Evolutionary conservation across 2,329 filamentous ascomycete species (phyloP).

Genomic region (Hypomyces perniciosus): DNA sequence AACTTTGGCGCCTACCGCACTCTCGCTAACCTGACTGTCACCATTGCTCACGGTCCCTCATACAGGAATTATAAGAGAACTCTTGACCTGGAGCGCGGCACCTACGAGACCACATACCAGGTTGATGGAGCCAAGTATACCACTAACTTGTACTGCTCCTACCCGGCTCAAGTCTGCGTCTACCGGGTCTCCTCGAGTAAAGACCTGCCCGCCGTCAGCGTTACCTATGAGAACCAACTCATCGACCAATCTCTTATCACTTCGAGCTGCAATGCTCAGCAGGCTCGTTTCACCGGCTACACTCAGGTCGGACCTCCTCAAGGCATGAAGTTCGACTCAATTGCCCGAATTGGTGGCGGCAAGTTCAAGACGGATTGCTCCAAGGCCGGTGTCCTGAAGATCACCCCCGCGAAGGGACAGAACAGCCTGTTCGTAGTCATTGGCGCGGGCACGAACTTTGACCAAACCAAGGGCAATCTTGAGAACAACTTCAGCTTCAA

Average conservation of each 20-base stretch:
- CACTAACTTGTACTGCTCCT: slow-evolving; percentile 36
- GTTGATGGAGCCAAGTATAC: slow-evolving; percentile 12
- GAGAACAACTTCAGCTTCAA: slow-evolving; percentile 40
- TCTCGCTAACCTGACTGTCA: slow-evolving; percentile 14
- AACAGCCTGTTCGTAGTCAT: slow-evolving; percentile 24
- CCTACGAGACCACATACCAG: slow-evolving; percentile 6
- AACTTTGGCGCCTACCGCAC: slow-evolving; percentile 11
- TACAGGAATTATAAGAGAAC: slow-evolving; percentile 11
- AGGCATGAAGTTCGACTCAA: too few species aligned
- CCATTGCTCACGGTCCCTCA: background rate
- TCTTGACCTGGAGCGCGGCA: slow-evolving; percentile 12
- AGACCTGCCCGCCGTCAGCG: too few species aligned
- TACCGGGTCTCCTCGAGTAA: slow-evolving; percentile 12
- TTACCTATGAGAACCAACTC: too few species aligned
- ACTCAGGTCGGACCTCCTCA: too few species aligned
- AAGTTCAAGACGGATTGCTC: too few species aligned
- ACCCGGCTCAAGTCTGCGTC: slow-evolving; percentile 30
- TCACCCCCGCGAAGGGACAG: too few species aligned
- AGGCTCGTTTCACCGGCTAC: too few species aligned
- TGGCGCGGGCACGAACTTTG: slow-evolving; percentile 43
- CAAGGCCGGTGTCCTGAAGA: too few species aligned
- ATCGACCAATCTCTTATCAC: too few species aligned
- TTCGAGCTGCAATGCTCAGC: too few species aligned
- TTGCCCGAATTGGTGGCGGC: too few species aligned
- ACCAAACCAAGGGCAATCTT: slow-evolving; percentile 41